Percentiles rank a stretch among this genome's conserved stretches.
Conservation (phyloP, 208 protist species). For the Crithidia brevicula region DNA sequence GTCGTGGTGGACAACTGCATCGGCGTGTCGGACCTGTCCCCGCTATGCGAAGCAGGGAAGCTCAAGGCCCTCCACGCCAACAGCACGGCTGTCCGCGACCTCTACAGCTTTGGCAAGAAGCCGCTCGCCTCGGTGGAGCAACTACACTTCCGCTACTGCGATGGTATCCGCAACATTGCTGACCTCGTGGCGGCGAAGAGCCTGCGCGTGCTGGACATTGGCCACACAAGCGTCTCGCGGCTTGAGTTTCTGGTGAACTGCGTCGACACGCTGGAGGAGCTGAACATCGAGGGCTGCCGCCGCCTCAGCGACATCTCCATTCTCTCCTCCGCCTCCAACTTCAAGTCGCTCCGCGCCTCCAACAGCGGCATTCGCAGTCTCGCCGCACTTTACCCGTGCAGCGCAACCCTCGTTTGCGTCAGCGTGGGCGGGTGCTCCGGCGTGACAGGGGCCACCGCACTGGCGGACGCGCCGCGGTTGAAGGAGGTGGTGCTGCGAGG, state of each 20-base stretch:
- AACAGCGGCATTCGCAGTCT: slow-evolving; percentile 11
- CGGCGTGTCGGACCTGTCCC: slow-evolving; percentile 13
- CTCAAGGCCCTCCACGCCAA: slow-evolving; percentile 15
- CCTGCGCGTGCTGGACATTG: slow-evolving; percentile 17
- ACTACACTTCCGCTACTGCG: slow-evolving; percentile 15
- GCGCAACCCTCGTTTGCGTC: slow-evolving; percentile 17
- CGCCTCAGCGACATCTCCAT: slow-evolving; percentile 13
- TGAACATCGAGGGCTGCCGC: slow-evolving; percentile 20
- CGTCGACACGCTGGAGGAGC: slow-evolving; percentile 18
- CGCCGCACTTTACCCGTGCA: slow-evolving; percentile 7
- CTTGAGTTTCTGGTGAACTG: slow-evolving; percentile 19
- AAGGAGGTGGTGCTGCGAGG: slow-evolving; percentile 12
- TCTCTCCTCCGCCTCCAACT: not conserved
- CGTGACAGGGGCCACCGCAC: not conserved
- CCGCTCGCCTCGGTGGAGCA: slow-evolving; percentile 10
- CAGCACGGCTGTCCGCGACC: slow-evolving; percentile 10
- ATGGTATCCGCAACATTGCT: slow-evolving; percentile 11
- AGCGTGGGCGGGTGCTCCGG: slow-evolving; percentile 10
- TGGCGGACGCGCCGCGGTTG: slow-evolving; percentile 16
- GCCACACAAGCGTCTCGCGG: slow-evolving; percentile 12
- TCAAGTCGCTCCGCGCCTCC: slow-evolving; percentile 11
- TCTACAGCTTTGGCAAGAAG: slow-evolving; percentile 20
- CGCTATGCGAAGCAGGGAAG: slow-evolving; percentile 14
- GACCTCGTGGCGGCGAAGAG: slow-evolving; percentile 14
- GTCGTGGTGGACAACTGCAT: slow-evolving; percentile 17